phyloP scores from a whole-genome alignment of 2,329 filamentous ascomycete species.

The Aspergillus unguis region DNA sequence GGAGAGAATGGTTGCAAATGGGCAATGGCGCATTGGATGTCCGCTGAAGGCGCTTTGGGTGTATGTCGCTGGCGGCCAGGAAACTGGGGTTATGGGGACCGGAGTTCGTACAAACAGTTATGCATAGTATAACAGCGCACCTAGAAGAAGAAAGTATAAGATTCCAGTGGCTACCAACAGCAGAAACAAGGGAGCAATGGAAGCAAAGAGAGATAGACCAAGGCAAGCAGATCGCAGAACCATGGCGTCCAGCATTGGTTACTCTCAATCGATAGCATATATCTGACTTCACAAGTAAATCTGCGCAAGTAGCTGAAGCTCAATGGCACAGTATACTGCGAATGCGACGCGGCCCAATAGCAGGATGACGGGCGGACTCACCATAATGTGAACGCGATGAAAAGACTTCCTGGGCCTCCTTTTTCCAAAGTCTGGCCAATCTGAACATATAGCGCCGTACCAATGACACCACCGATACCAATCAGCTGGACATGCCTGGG shows the following conservation, averaged over 20 bases:
- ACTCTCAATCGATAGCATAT: not conserved
- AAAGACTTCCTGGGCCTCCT: constrained; percentile 44
- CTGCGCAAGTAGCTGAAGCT: not conserved
- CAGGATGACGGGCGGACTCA: constrained; percentile 27
- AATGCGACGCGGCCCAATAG: not conserved
- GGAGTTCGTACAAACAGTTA: constrained; percentile 44
- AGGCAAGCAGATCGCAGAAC: not conserved
- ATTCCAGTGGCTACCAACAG: constrained; percentile 17
- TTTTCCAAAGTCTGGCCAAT: constrained; percentile 40
- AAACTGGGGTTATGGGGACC: constrained; percentile 2
- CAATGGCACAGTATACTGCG: not conserved
- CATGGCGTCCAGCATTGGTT: not conserved
- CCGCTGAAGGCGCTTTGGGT: constrained; percentile 10
- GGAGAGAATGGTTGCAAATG: not conserved
- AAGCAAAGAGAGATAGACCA: constrained; percentile 5
- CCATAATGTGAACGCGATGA: constrained; percentile 47
- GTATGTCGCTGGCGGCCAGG: constrained; percentile 12
- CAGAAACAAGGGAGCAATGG: not conserved
- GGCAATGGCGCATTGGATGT: constrained; percentile 6
- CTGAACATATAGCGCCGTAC: constrained; percentile 44
- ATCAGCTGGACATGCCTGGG: constrained; percentile 47
- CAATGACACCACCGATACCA: constrained; percentile 47
- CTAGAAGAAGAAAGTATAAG: constrained; percentile 36
- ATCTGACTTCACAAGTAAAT: constrained; percentile 1
- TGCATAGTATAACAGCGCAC: constrained; percentile 44